Conservation (phyloP, 75 land plant genomes). For the Pinus albicaulis region DNA sequence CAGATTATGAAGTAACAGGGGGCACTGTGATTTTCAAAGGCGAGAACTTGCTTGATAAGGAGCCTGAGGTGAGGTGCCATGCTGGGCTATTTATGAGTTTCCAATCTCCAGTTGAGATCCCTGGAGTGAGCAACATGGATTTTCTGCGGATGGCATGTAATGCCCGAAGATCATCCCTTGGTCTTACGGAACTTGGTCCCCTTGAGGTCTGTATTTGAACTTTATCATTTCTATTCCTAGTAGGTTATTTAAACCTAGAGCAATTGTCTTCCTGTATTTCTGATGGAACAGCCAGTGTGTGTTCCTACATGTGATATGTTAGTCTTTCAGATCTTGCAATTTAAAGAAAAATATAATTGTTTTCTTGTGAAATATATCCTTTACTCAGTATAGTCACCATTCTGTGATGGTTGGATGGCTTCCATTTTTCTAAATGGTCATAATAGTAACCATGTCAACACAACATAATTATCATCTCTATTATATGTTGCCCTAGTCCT, state of each 20-base stretch:
- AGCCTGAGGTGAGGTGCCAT: slow-evolving; percentile 94
- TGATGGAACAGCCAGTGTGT: background rate
- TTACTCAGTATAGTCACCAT: too few relatives aligned
- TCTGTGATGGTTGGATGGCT: background rate
- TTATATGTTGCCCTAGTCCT: background rate
- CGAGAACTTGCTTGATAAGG: slow-evolving; percentile 81
- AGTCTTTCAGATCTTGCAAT: background rate
- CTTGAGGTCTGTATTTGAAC: slow-evolving; percentile 59
- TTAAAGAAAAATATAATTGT: too few relatives aligned
- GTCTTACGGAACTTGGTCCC: slow-evolving; percentile 76
- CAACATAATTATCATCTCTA: background rate
- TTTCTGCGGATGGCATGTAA: slow-evolving; percentile 95
- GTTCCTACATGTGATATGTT: background rate
- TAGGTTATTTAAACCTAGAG: background rate
- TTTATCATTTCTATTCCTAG: slow-evolving; percentile 1
- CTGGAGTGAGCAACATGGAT: slow-evolving; percentile 90
- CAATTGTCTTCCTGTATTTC: background rate
- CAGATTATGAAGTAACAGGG: slow-evolving; percentile 94
- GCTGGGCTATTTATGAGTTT: slow-evolving; percentile 94
- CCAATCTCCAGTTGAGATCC: slow-evolving; percentile 93
- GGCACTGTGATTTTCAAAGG: slow-evolving; percentile 84
- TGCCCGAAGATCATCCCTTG: slow-evolving; percentile 68
- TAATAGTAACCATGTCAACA: background rate
- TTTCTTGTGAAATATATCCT: too few relatives aligned
- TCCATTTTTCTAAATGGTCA: background rate